Percentiles rank a stretch among this genome's conserved stretches.
phyloP scores from a whole-genome alignment of 768 basidiomycete genomes.

The Leucocoprinus leucothites region DNA sequence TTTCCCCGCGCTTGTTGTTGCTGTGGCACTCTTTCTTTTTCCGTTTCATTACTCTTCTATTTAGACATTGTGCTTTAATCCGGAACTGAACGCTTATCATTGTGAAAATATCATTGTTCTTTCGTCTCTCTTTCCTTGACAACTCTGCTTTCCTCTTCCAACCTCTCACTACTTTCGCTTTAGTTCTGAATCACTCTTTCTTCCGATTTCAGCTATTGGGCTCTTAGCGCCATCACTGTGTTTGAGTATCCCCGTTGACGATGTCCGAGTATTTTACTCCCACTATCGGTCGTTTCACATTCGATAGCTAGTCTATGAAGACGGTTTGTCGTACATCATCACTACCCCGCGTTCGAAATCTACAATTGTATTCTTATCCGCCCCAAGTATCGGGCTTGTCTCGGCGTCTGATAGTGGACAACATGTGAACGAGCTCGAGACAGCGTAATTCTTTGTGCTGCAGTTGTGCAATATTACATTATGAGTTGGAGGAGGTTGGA shows the following conservation, averaged over 20 bases:
- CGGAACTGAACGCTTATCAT: constrained; percentile 11
- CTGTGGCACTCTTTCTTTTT: background rate
- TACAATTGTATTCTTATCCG: background rate
- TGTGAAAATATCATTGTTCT: background rate
- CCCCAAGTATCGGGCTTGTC: too few species aligned
- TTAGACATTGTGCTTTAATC: constrained; percentile 10
- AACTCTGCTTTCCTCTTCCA: constrained; percentile 9
- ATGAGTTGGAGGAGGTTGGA: too few species aligned
- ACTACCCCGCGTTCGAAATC: background rate
- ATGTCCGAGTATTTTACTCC: background rate
- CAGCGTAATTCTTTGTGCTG: too few species aligned
- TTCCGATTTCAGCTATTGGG: constrained; percentile 1
- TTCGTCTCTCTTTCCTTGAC: constrained; percentile 2
- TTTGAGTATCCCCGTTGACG: background rate
- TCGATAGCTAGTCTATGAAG: background rate
- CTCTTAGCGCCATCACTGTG: too few species aligned
- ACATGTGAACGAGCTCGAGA: too few species aligned
- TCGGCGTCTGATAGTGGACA: too few species aligned
- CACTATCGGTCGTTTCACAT: background rate
- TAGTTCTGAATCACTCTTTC: background rate
- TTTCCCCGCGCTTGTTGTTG: background rate
- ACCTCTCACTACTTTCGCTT: constrained; percentile 10
- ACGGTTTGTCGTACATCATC: background rate
- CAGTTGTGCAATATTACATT: too few species aligned
- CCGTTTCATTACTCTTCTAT: constrained; percentile 7